These are phyloP conservation scores for Sclerotiophoma versabilis DNA, from an alignment of 2,329 filamentous ascomycete genomes.

Conservation along the genomic window DNA sequence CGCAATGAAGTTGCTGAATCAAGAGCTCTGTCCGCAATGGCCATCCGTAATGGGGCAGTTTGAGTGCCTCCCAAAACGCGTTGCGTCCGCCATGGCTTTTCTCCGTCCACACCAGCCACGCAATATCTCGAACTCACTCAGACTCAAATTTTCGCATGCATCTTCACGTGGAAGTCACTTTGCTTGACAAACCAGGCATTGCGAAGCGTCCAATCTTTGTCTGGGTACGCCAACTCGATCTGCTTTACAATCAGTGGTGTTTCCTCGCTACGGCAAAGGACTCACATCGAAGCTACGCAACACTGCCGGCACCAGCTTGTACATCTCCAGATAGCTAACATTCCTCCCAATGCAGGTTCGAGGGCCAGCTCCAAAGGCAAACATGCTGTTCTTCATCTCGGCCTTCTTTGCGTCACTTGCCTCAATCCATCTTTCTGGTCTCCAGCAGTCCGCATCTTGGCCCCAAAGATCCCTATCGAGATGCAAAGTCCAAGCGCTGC, in stretches of 20 bases:
- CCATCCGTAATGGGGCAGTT: no score
- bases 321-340: conserved; percentile 28
- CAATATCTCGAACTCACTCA: not conserved
- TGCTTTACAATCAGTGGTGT: not conserved
- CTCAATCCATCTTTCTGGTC: conserved; percentile 28
- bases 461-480: conserved; percentile 16
- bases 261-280: not conserved
- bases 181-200: conserved; percentile 27
- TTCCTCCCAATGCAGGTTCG: conserved; percentile 27
- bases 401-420: conserved; percentile 18
- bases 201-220: conserved; percentile 17
- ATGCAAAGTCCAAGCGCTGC: conserved; percentile 25
- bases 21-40: no score
- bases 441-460: conserved; percentile 14
- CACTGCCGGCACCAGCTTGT: conserved; percentile 24
- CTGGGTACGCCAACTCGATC: conserved; percentile 11
- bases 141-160: not conserved
- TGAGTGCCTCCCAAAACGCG: no score
- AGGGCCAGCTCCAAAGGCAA: conserved; percentile 22
- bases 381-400: conserved; percentile 41
- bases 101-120: no score
- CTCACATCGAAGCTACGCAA: conserved; percentile 22
- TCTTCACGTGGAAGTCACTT: conserved; percentile 12
- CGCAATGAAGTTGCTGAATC: no score
- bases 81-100: no score